Evolutionary conservation across 805 yeast genomes (phyloP), one percentile per base, ranked within the genome.

Genomic region (Pichia pseudocactophila): DNA sequence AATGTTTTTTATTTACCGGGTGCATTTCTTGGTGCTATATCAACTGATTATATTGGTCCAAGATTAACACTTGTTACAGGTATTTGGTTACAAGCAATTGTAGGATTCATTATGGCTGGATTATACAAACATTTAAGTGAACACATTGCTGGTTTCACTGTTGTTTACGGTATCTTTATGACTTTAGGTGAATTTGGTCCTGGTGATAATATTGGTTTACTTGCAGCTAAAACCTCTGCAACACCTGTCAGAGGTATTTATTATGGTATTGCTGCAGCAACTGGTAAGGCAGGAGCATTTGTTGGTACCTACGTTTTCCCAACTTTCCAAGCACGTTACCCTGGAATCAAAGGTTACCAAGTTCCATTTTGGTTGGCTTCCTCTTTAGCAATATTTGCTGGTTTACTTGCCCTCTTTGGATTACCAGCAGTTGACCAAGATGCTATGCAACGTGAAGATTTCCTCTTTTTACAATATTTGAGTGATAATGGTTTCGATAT

Each of bases 131-230:
- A 59, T 25, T 69, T 90, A 52, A 67, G 69, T 47, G 54, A 73
- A 32, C 74, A 80, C 53, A 69, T 86, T 56, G 96, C 76, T 32
- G 90, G 78, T 0, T 86, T 89, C 53, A 83, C 80, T 39, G 92
- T 87, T 35, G 82, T 83, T 25, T 90, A 82, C 58, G 97, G 97
- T 66, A 78, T 90, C 50, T 90, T 87, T 62, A 68, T 78, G 60
- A 71, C 95, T 7, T 70, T 86, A 38, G 97, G 97, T 55, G 97
- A 90, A 63, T 83, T 89, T 62, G 95, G 96, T 26, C 89, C 95
- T 12, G 97, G 97, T 66, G 86, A 88, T 64, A 86, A 84, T 64
- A 82, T 84, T 61, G 97, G 97, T 52, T 65, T 84, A 43, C 69
- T 89, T 48, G 94, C 95, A 17, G 74, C 95, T 34, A 88, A 88